Evolutionary conservation across 768 basidiomycete species (phyloP).

Genomic region (Lactifluus pinguis): DNA sequence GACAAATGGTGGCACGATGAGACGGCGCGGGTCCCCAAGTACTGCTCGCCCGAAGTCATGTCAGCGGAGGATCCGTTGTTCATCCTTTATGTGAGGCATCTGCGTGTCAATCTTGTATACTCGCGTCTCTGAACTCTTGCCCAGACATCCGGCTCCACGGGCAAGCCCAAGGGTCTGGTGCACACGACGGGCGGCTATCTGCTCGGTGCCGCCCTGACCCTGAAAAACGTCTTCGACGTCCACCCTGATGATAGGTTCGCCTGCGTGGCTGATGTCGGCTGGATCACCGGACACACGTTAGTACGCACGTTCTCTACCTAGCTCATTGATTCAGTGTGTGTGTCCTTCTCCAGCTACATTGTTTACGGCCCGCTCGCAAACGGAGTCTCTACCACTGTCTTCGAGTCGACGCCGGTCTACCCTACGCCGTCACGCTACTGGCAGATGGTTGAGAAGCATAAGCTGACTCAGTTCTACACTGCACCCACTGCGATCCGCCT

Average conservation of each 20-base stretch:
- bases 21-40: constrained; percentile 68
- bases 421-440: constrained; percentile 95
- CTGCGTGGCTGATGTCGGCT: constrained; percentile 98
- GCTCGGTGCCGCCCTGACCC: constrained; percentile 81
- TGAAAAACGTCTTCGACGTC: constrained; percentile 97
- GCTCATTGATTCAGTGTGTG: not conserved
- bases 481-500: constrained; percentile 94
- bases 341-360: constrained; percentile 52
- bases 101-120: not conserved
- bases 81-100: constrained; percentile 83
- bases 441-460: constrained; percentile 88
- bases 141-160: constrained; percentile 89
- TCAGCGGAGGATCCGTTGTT: constrained; percentile 92
- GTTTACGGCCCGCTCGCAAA: constrained; percentile 90
- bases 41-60: constrained; percentile 87
- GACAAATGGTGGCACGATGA: constrained; percentile 99
- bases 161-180: constrained; percentile 96
- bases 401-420: constrained; percentile 96
- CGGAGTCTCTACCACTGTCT: constrained; percentile 78
- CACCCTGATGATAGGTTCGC: constrained; percentile 95
- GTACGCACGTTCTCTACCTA: constrained; percentile 1
- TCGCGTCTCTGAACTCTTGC: not conserved
- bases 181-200: constrained; percentile 87
- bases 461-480: constrained; percentile 93
- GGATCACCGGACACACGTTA: constrained; percentile 95